phyloP scores from a whole-genome alignment of 1,284 basidiomycete species.

The Ustilago shanxiensis region DNA sequence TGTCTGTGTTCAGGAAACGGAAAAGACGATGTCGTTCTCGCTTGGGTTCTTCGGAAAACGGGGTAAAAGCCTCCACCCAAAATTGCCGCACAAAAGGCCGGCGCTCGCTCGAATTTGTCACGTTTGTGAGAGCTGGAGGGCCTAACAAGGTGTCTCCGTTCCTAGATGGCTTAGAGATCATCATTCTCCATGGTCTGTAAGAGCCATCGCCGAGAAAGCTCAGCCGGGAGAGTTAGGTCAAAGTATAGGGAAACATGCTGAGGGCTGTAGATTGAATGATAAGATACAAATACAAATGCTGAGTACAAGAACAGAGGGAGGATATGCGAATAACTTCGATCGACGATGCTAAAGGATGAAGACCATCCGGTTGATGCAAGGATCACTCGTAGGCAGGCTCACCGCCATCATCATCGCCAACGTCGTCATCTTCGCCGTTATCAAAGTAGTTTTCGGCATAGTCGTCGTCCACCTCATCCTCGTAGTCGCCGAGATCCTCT shows the following conservation, averaged over 20 bases:
- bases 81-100: conserved; percentile 20
- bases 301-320: neutral
- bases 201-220: neutral
- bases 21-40: conserved; percentile 27
- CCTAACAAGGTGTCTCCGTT: neutral
- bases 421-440: conserved; percentile 67
- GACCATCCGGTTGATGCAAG: neutral
- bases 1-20: neutral
- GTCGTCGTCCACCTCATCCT: conserved; percentile 69
- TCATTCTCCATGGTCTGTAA: too few species aligned
- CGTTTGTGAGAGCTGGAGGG: neutral
- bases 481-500: conserved; percentile 66
- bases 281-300: conserved; percentile 42
- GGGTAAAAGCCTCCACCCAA: conserved; percentile 20
- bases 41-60: conserved; percentile 16
- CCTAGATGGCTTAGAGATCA: neutral
- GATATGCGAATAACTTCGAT: too few species aligned
- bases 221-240: too few species aligned
- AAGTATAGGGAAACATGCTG: neutral
- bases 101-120: neutral
- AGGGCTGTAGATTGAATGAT: conserved; percentile 1
- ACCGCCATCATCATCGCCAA: conserved; percentile 58
- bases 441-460: conserved; percentile 69
- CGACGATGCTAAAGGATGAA: neutral
- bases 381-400: conserved; percentile 62